These are phyloP conservation scores for Hypoxylon sp. DNA, from an alignment of 2,329 filamentous ascomycete genomes.

Conservation along the genomic window DNA sequence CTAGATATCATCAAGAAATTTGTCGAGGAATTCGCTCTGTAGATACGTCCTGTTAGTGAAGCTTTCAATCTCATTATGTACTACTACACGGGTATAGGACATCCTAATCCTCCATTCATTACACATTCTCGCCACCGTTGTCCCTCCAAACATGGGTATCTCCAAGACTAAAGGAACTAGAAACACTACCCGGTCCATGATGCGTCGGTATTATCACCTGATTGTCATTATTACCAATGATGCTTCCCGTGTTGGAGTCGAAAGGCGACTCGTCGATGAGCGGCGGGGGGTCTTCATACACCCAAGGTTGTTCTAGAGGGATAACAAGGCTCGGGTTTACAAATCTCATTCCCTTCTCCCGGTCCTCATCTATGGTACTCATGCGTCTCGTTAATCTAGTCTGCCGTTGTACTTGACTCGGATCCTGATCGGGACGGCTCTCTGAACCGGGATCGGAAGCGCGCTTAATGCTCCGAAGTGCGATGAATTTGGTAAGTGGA, in stretches of 20 bases:
- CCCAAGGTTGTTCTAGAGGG: conserved; percentile 80
- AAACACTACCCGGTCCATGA: conserved; percentile 48
- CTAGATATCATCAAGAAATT: background rate
- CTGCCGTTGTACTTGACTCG: conserved; percentile 55
- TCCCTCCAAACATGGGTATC: conserved; percentile 51
- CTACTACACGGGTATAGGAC: conserved; percentile 18
- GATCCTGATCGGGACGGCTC: conserved; percentile 60
- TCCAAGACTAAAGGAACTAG: conserved; percentile 48
- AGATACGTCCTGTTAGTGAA: background rate
- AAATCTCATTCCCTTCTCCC: conserved; percentile 78
- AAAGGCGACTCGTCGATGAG: conserved; percentile 44
- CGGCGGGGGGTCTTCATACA: conserved; percentile 71
- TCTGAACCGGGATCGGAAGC: conserved; percentile 67
- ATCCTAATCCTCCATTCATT: conserved; percentile 29
- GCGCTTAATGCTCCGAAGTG: conserved; percentile 84
- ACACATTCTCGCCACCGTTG: conserved; percentile 46
- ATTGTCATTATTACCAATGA: conserved; percentile 32
- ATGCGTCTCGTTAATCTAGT: conserved; percentile 65
- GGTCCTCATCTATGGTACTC: conserved; percentile 79
- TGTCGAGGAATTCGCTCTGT: background rate
- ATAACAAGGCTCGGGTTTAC: conserved; percentile 81
- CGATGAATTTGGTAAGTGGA: conserved; percentile 92
- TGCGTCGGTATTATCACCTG: conserved; percentile 25
- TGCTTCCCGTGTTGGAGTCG: conserved; percentile 28
- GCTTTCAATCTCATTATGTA: conserved; percentile 37